Base-by-base conservation (phyloP, 208 protist genomes). In the Acanthamoeba castellanii region DNA sequence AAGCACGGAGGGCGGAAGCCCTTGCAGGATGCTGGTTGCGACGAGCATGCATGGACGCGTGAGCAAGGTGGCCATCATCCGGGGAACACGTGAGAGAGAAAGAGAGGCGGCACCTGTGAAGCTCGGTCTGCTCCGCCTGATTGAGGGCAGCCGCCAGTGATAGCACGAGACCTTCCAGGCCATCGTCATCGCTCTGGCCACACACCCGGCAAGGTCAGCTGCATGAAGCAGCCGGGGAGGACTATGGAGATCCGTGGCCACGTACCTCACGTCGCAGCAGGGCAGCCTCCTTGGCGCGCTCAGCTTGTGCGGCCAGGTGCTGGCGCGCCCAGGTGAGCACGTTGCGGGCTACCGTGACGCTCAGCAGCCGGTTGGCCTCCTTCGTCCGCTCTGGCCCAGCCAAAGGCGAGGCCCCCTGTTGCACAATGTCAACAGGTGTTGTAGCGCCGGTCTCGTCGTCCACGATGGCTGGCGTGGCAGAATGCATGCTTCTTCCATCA, bases 311-410 rank as follows among this genome's bases (percentile, higher is more conserved):
- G 25, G 50, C 52, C 30, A 88, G 50, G 18, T 64, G 81, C 47
- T 27, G 25, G 7, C 81, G 81, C 13, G 81, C 81, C 81, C 81
- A 88, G 9, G 81, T 66, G 13, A 88, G 22, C 81, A 88, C 81
- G 81, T 88, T 88, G 81, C 81, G 81, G 6, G 64, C 50, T 0
- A 88, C n/a, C 50, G 22, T 64, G 52, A 88, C 27, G 50, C 50
- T 47, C n/a, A 88, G 9, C 9, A 88, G 25, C 8, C 81, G 25
- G 81, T 11, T 45, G 13, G 25, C 11, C 78, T 85, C 78, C 30
- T 25, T 47, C 70, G 4, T 13, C 70, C 70, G 45, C 30, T 1
- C 8, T n/a, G 13, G 18, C 37, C 27, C 76, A 57, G 14, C 45
- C 27, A 3, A 13, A 30, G 59, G 16, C 66, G 66, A 20, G 13